Percentiles rank a stretch among this genome's conserved stretches.
phyloP scores from a whole-genome alignment of 1,139 yeast genomes.

The Trichomonascaceae sp. region DNA sequence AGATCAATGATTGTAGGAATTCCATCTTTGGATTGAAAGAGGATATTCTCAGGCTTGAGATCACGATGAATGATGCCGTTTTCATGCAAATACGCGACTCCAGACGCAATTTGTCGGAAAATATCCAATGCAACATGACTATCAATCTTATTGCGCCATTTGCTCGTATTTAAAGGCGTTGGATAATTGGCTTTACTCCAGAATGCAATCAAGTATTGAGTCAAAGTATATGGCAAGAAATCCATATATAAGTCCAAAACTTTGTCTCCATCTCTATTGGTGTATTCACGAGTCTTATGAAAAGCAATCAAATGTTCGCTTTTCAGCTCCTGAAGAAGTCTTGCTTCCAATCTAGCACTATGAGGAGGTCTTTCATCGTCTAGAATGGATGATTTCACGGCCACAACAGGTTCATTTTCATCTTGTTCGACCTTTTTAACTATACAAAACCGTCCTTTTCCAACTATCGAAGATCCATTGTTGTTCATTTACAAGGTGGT shows the following conservation, averaged over 20 bases:
- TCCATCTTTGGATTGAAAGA: slow-evolving; percentile 35
- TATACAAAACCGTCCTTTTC: slow-evolving; percentile 33
- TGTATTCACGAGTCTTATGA: not conserved
- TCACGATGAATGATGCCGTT: slow-evolving; percentile 80
- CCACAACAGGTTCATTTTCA: slow-evolving; percentile 26
- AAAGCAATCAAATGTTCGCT: slow-evolving; percentile 7
- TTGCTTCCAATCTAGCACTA: slow-evolving; percentile 39
- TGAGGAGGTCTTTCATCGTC: slow-evolving; percentile 50
- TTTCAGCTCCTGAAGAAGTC: slow-evolving; percentile 29
- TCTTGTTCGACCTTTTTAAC: slow-evolving; percentile 18
- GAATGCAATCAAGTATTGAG: slow-evolving; percentile 25
- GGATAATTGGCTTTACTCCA: slow-evolving; percentile 31
- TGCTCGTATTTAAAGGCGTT: slow-evolving; percentile 11
- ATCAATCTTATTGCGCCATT: slow-evolving; percentile 31
- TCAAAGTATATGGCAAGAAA: slow-evolving; percentile 24
- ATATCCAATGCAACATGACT: slow-evolving; percentile 29
- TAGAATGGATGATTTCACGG: slow-evolving; percentile 42
- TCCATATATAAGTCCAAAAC: slow-evolving; percentile 43
- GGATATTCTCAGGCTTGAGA: slow-evolving; percentile 72
- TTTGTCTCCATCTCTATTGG: slow-evolving; percentile 26
- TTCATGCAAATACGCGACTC: slow-evolving; percentile 47
- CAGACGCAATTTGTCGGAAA: slow-evolving; percentile 42
- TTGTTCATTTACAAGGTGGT: not conserved
- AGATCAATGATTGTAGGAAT: slow-evolving; percentile 52
- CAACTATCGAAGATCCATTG: slow-evolving; percentile 14